Percentiles rank a stretch among this genome's conserved stretches.
Conservation (phyloP, 345 rosid genomes). For the Bruguiera sexangula region DNA sequence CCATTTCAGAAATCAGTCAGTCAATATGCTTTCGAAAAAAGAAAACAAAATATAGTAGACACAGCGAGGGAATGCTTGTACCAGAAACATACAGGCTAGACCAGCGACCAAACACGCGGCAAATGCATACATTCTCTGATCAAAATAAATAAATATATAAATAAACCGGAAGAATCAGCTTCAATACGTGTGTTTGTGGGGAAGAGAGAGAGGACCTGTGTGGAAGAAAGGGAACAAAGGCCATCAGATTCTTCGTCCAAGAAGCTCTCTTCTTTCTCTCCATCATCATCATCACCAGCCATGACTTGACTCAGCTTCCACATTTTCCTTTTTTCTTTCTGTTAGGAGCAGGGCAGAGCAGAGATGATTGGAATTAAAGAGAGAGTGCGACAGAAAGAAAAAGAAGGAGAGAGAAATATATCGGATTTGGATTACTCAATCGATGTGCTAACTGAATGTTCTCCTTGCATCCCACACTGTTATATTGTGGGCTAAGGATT, state of each 20-base stretch:
- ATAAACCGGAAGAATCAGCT: conserved; percentile 15
- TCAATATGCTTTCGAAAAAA: not conserved
- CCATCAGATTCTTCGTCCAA: conserved; percentile 68
- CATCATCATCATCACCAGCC: conserved; percentile 46
- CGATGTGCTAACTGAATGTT: too few relatives aligned
- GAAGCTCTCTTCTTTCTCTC: conserved; percentile 39
- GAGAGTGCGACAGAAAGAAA: too few relatives aligned
- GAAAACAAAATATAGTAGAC: not conserved
- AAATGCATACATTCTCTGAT: conserved; percentile 74
- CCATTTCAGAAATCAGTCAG: not conserved
- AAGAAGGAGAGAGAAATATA: too few relatives aligned
- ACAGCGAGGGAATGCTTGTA: conserved; percentile 15
- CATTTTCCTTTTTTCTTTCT: conserved; percentile 28
- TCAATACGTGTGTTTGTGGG: not conserved
- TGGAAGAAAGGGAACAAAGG: conserved; percentile 60
- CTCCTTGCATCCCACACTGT: too few relatives aligned
- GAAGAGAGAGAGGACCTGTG: conserved; percentile 46
- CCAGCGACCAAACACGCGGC: conserved; percentile 64
- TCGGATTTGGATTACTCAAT: too few relatives aligned
- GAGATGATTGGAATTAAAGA: too few relatives aligned
- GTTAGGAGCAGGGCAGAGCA: too few relatives aligned
- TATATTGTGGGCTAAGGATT: too few relatives aligned
- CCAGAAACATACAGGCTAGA: conserved; percentile 75
- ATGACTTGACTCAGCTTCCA: conserved; percentile 50
- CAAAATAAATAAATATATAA: conserved; percentile 14